phyloP scores from a whole-genome alignment of 495 filamentous ascomycete genomes.

The Bombardia bombarda region DNA sequence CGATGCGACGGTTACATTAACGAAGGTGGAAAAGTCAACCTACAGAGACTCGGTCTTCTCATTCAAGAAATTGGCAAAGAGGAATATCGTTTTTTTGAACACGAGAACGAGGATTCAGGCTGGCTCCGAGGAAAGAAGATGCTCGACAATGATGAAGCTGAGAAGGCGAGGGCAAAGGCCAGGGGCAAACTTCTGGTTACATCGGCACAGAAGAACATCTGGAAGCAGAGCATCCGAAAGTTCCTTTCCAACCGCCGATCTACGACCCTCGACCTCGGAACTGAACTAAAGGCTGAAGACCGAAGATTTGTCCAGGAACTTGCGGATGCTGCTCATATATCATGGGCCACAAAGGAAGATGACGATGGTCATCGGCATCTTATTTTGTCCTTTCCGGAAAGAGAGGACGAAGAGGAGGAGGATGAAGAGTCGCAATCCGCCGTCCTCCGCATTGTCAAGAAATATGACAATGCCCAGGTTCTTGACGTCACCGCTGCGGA shows the following conservation, averaged over 20 bases:
- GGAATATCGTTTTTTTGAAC: constrained; percentile 86
- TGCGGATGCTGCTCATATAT: constrained; percentile 69
- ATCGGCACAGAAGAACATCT: constrained; percentile 71
- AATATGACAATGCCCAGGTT: constrained; percentile 82
- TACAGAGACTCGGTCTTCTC: constrained; percentile 68
- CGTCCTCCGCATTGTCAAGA: constrained; percentile 71
- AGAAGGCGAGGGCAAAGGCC: constrained; percentile 39
- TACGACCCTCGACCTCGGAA: constrained; percentile 59
- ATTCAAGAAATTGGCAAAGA: constrained; percentile 72
- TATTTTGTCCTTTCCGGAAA: constrained; percentile 53
- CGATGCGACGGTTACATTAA: constrained; percentile 95
- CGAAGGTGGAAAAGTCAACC: constrained; percentile 82
- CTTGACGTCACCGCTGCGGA: constrained; percentile 74
- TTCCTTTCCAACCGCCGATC: constrained; percentile 59
- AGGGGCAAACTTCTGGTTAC: constrained; percentile 66
- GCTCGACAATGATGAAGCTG: constrained; percentile 44
- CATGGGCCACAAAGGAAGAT: constrained; percentile 74
- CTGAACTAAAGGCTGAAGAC: constrained; percentile 71
- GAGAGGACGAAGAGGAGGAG: constrained; percentile 52
- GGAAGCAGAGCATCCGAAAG: constrained; percentile 66
- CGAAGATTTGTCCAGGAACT: constrained; percentile 87
- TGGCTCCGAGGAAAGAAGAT: constrained; percentile 86
- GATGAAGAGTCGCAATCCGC: constrained; percentile 80
- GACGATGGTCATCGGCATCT: constrained; percentile 75
- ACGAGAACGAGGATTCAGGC: constrained; percentile 74